Evolutionary conservation across 495 filamentous ascomycete genomes (phyloP), one percentile per base, ranked within the genome.

Genomic region (Penicilliopsis zonata): DNA sequence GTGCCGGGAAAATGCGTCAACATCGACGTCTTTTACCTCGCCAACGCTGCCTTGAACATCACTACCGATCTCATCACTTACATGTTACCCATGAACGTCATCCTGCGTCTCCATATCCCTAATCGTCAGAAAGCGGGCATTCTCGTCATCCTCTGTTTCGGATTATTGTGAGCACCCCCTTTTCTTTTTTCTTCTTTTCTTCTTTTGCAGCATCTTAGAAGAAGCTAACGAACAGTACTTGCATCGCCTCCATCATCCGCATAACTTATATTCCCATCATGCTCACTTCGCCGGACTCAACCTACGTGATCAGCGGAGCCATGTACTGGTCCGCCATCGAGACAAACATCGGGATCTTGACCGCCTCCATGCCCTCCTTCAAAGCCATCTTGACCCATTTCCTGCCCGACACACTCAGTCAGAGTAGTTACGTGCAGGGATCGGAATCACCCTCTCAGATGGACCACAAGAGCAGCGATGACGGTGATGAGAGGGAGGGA

Each of bases 21-120:
- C 31, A 55, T 62, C 31, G 66, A 67, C 35, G 41, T 52, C 10
- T 52, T 69, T 31, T 66, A 57, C 17, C 59, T 63, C 31, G 48
- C 51, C 35, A 59, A 65, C 29, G 55, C 65, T 0, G 57, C 46
- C 3, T 42, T 76, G 17, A 72, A 68, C 41, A 67, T 78, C 14
- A 21, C 65, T 9, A 57, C 70, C 5, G 72, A 78, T 38, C 16
- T 67, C 0, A 43, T 65, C 37, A 67, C 70, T 25, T 57, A 76
- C 32, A 47, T 59, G 3, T 47, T 80, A 15, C 59, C 61, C 1
- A 42, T 64, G 30, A 50, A 44, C 13, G 52, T 55, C 15, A 55
- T 53, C 31, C 53, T 49, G 42, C 55, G 48, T 24, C 54, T 56
- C 3, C 51, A 50, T 9, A 44, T 55, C 33, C 50, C 51, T 4